Evolutionary conservation across 2,329 filamentous ascomycete species (phyloP), one percentile per base, ranked within the genome.

Genomic region (Ilyonectria robusta): DNA sequence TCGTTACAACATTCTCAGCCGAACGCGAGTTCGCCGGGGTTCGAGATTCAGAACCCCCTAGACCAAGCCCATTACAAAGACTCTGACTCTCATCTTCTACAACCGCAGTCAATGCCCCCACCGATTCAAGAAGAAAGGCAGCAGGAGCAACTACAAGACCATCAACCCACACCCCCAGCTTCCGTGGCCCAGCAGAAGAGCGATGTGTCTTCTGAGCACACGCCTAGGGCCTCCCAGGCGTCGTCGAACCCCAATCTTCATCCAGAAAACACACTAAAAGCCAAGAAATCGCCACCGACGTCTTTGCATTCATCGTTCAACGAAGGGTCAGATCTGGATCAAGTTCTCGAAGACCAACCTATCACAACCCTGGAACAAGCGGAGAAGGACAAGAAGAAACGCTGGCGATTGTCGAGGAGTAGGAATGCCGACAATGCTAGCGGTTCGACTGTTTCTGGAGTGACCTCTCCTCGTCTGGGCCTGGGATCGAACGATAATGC

Each of bases 301-400:
- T 97, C 94, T 0, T 85, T 94, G 65, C 90, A 93, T 72, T 95
- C 94, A 31, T 90, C 88, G 0, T 89, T 90, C 70, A 96, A 95
- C 26, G 94, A 97, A 71, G 89, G 91, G 23, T 97, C 94, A 0
- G 94, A 97, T 76, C 78, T 91, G 33, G 94, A 97, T 69, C 90
- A 92, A 67, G 80, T 86, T 10, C 53, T 73, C 8, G 93, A 94
- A 31, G 92, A 94, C 35, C 73, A 80, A 1, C 74, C 77, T 7
- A 73, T 80, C 6, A 62, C 73, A 29, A 72, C 72, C n/a, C 59
- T 78, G 40, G 85, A 86, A 4, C 78, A 80, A 48, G 84, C 89
- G 15, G 90, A 92, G 59, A 91, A 88, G 72, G 90, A 93, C 59
- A 93, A 91, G 80, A 92, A 91, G 75, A 89, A 87, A 65, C 89